Evolutionary conservation across 306 rosid species (phyloP).

Genomic region (Vigna nakashimae): DNA sequence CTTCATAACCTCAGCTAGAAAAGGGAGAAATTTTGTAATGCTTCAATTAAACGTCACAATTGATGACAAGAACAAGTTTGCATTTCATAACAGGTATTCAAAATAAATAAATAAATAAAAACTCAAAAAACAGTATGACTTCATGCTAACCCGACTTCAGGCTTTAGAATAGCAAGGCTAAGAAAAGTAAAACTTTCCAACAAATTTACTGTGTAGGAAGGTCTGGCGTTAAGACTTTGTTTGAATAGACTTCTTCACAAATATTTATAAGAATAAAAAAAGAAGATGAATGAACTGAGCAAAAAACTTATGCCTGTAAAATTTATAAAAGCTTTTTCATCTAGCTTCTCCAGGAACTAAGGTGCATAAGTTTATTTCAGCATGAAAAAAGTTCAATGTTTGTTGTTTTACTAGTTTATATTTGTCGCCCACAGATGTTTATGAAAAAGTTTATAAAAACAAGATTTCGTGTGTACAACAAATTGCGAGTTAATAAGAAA

Average conservation of each 20-base stretch:
- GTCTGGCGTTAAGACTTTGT: neutral
- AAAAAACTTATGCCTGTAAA: no score
- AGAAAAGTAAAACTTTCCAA: neutral
- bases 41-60: slow-evolving; percentile 13
- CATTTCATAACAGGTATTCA: slow-evolving; percentile 16
- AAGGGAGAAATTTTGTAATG: neutral
- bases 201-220: neutral
- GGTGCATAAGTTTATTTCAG: no score
- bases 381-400: no score
- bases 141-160: slow-evolving; percentile 14
- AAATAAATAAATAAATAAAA: slow-evolving; percentile 7
- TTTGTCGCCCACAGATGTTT: no score
- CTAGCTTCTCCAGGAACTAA: no score
- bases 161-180: slow-evolving; percentile 17
- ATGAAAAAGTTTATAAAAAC: no score
- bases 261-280: no score
- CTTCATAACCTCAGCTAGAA: slow-evolving; percentile 89
- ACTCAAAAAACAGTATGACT: neutral
- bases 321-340: no score
- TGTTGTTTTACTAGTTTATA: no score
- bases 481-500: neutral
- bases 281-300: no score
- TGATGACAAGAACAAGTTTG: neutral
- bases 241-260: no score
- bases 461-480: no score